A percentile compares a stretch with the other conserved stretches of the same genome.
phyloP scores from a whole-genome alignment of 2,329 filamentous ascomycete genomes.

The Aspergillus sp. region DNA sequence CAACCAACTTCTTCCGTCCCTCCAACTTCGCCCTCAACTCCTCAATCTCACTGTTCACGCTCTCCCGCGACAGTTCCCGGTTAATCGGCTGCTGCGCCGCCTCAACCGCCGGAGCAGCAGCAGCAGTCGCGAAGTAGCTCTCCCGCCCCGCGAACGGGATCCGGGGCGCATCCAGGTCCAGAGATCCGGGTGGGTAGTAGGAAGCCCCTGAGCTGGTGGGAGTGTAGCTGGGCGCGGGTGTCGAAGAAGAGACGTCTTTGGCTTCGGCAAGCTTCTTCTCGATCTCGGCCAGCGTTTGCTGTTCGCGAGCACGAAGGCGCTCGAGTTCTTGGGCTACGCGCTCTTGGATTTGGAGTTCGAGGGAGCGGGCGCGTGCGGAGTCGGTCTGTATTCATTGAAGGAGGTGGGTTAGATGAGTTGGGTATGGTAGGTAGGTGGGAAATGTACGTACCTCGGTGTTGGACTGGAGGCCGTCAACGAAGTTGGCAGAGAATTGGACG shows the following conservation, averaged over 20 bases:
- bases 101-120: constrained; percentile 14
- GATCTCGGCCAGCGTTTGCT: constrained; percentile 67
- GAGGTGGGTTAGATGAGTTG: neutral
- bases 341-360: constrained; percentile 85
- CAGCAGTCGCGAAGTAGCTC: constrained; percentile 25
- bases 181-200: constrained; percentile 31
- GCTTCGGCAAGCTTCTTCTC: constrained; percentile 60
- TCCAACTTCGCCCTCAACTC: constrained; percentile 61
- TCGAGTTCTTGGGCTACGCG: constrained; percentile 85
- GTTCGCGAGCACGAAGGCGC: constrained; percentile 71
- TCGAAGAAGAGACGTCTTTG: constrained; percentile 31
- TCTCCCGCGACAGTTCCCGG: constrained; percentile 53
- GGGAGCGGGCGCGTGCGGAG: constrained; percentile 75
- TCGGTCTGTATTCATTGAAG: constrained; percentile 66
- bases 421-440: neutral
- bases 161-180: constrained; percentile 45
- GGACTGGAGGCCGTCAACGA: constrained; percentile 79
- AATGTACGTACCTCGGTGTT: constrained; percentile 72
- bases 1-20: constrained; percentile 59
- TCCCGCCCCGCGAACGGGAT: constrained; percentile 47
- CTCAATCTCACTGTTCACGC: constrained; percentile 60
- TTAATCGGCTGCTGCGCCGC: constrained; percentile 29
- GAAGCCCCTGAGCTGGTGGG: constrained; percentile 15
- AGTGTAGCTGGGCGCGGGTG: constrained; percentile 29
- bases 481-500: constrained; percentile 73